Conservation (phyloP, 495 filamentous ascomycete species). For the Barbatosphaeria neglecta region DNA sequence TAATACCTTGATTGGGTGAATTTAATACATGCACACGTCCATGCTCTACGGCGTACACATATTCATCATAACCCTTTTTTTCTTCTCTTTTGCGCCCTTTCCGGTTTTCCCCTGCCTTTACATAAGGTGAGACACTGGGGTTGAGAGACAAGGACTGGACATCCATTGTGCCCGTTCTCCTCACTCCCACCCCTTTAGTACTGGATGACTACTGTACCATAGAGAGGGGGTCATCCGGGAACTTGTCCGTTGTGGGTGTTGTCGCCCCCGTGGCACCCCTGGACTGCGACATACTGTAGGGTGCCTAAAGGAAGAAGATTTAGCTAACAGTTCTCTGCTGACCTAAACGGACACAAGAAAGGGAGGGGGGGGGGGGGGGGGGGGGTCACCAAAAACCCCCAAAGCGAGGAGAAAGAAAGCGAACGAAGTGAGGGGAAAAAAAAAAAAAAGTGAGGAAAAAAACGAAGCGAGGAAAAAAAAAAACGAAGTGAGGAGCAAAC, state of each 20-base stretch:
- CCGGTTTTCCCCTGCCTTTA: too few species aligned
- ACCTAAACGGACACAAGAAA: background rate
- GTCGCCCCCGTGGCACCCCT: conserved; percentile 39
- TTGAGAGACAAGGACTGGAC: too few species aligned
- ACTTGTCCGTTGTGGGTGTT: conserved; percentile 38
- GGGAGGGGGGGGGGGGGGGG: background rate
- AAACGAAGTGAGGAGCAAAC: conserved; percentile 1
- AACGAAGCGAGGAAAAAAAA: background rate
- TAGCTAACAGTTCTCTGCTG: too few species aligned
- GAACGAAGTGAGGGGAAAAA: background rate
- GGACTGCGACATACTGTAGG: conserved; percentile 54
- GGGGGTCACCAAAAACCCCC: background rate
- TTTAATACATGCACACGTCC: too few species aligned
- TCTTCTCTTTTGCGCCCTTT: too few species aligned
- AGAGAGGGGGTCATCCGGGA: conserved; percentile 6
- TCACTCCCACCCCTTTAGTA: too few species aligned
- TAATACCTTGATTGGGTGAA: too few species aligned
- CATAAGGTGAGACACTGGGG: too few species aligned
- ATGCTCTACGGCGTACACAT: too few species aligned
- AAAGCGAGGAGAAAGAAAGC: background rate
- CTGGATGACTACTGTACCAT: too few species aligned
- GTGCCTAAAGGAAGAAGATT: conserved; percentile 42
- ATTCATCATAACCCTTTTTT: too few species aligned
- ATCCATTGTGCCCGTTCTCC: too few species aligned
- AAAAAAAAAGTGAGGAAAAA: conserved; percentile 2